phyloP scores from a whole-genome alignment of 1,284 basidiomycete species.

The Naganishia sp. region DNA sequence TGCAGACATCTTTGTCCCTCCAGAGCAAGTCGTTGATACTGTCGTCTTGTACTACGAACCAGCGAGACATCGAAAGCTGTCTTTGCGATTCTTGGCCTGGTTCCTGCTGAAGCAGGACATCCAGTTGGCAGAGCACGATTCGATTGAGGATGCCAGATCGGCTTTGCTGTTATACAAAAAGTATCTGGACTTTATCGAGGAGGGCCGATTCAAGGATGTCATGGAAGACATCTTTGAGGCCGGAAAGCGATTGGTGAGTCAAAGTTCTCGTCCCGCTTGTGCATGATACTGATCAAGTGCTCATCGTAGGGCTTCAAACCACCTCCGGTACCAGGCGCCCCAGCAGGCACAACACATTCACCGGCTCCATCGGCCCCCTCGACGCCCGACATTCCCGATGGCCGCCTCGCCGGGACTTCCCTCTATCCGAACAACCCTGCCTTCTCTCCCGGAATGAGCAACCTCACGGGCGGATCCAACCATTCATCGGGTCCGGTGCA shows the following conservation, averaged over 20 bases:
- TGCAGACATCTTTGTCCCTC: slow-evolving; percentile 90
- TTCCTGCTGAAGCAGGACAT: slow-evolving; percentile 87
- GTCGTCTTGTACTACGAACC: slow-evolving; percentile 90
- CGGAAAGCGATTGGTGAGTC: slow-evolving; percentile 54
- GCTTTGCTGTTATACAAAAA: slow-evolving; percentile 84
- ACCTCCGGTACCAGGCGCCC: slow-evolving; percentile 32
- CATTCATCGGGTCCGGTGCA: not conserved
- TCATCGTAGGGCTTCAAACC: slow-evolving; percentile 43
- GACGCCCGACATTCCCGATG: slow-evolving; percentile 28
- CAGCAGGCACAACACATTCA: slow-evolving; percentile 25
- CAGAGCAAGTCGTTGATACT: slow-evolving; percentile 92
- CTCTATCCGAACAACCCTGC: slow-evolving; percentile 17
- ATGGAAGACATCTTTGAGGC: slow-evolving; percentile 69
- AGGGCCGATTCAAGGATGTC: slow-evolving; percentile 79
- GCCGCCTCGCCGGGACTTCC: slow-evolving; percentile 3
- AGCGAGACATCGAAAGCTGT: slow-evolving; percentile 79
- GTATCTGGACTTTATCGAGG: slow-evolving; percentile 74
- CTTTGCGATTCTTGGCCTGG: slow-evolving; percentile 92
- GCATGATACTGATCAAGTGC: not conserved
- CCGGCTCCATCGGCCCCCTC: slow-evolving; percentile 18
- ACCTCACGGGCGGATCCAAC: not conserved
- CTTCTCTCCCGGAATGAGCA: not conserved
- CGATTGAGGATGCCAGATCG: slow-evolving; percentile 90
- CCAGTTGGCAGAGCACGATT: slow-evolving; percentile 91
- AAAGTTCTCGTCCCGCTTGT: too few relatives aligned